A percentile compares a stretch with the other conserved stretches of the same genome.
Conservation (phyloP, 169 alveolate species). For the Plasmodium malariae region DNA sequence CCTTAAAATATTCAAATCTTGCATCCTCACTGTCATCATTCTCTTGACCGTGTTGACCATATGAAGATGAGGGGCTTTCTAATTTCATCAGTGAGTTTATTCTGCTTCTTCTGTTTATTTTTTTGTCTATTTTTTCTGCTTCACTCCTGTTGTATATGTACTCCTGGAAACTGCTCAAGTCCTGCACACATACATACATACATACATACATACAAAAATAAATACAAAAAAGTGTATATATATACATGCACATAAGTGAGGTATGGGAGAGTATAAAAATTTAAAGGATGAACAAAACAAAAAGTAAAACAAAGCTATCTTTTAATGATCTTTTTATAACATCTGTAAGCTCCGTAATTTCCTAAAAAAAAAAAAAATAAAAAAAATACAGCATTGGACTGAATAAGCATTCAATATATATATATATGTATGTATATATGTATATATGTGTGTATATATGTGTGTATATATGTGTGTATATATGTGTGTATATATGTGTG, state of each 20-base stretch:
- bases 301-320: background rate
- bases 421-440: background rate
- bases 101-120: slow-evolving; percentile 3
- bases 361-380: slow-evolving; percentile 12
- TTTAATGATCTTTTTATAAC: background rate
- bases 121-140: background rate
- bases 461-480: background rate
- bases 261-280: background rate
- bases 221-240: background rate
- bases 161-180: slow-evolving; percentile 35
- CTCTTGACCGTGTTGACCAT: background rate
- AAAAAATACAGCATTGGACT: background rate
- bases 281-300: background rate
- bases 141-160: slow-evolving; percentile 4
- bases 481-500: background rate
- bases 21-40: slow-evolving; percentile 38
- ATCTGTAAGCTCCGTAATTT: slow-evolving; percentile 31
- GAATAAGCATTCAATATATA: background rate
- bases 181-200: background rate
- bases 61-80: background rate
- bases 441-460: background rate
- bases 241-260: background rate
- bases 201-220: background rate
- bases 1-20: slow-evolving; percentile 71
- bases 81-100: background rate